These are phyloP conservation scores for Nannizziopsis barbatae DNA, from an alignment of 2,329 filamentous ascomycete genomes.

Conservation along the genomic window DNA sequence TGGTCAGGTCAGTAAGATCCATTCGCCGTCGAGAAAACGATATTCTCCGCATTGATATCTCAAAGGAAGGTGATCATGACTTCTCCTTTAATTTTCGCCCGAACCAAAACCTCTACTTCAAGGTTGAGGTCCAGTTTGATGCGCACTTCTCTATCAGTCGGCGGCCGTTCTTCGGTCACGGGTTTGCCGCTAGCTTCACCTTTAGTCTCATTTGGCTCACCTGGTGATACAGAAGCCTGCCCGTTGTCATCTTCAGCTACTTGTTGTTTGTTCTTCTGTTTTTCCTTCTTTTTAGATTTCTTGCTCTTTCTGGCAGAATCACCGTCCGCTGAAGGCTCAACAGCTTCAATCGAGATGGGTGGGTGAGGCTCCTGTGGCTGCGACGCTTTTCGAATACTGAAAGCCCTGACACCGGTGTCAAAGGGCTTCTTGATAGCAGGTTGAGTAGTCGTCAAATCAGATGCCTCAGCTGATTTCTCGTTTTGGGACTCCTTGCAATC, in stretches of 20 bases:
- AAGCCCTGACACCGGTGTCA: constrained; percentile 8
- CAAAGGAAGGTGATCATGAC: constrained; percentile 16
- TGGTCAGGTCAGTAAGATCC: too few species aligned
- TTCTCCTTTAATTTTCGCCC: constrained; percentile 14
- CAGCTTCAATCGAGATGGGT: neutral
- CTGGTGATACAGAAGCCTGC: neutral
- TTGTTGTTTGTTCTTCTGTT: neutral
- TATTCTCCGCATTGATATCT: neutral
- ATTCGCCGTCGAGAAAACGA: too few species aligned
- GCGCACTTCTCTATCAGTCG: constrained; percentile 6
- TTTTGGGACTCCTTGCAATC: neutral
- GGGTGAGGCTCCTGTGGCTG: neutral
- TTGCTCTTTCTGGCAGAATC: neutral
- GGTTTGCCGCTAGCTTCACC: constrained; percentile 6
- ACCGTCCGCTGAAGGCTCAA: neutral
- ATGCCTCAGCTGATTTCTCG: neutral
- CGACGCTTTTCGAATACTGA: constrained; percentile 6
- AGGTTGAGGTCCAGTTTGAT: constrained; percentile 14
- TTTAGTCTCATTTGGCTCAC: neutral
- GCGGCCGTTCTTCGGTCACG: constrained; percentile 2
- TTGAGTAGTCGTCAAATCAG: neutral
- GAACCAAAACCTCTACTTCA: constrained; percentile 11
- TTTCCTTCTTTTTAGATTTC: constrained; percentile 8
- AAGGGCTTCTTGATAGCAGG: neutral
- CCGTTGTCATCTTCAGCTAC: neutral